Base-by-base conservation (phyloP, 2,329 filamentous ascomycete genomes). In the Sphaerulina musiva region DNA sequence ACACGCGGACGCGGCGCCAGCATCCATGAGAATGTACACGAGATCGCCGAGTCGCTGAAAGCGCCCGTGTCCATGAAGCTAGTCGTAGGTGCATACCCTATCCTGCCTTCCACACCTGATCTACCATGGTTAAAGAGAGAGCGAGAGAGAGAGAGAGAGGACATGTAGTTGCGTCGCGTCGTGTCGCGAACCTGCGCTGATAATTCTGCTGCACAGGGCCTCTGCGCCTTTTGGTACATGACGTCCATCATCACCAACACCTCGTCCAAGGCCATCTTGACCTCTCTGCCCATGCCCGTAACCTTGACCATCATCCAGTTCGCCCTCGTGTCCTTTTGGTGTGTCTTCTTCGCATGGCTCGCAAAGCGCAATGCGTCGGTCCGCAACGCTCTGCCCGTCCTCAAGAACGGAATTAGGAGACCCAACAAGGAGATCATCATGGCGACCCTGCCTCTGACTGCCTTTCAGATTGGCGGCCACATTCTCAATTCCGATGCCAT, bases 211-310 rank as follows among this genome's bases (percentile, higher is more conserved):
- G 38, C 20, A 20, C 57, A 96, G 92, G 73, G 80, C 48, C 83
- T 96, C 46, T 97, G 92, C 73, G 75, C 91, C 54, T 74, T 92
- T 67, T 97, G 93, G 93, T 98, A 97, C 76, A 81, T 87, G 70
- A 95, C 91, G 23, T 97, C 92, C 42, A 93, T 95, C 59, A 77
- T 97, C 63, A 96, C 93, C 58, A 98, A 97, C 70, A 96, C 93
- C 2, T 97, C 93, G 23, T 96, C 93, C 49, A 98, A 98, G 74
- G 88, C 92, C 14, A 98, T 98, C 67, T 78, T 97, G 58, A 96
- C 89, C 62, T 87, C 89, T 42, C 89, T 96, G 62, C 84, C 88
- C 55, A 93, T 89, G 72, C 92, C 92, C 1, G 87, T 93, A 32
- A 96, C 92, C 17, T 80, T 97, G 64, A 97, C 92, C 1, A 79